These are phyloP conservation scores for Triticum urartu DNA, from an alignment of 176 grass and related monocot species.

Conservation along the genomic window DNA sequence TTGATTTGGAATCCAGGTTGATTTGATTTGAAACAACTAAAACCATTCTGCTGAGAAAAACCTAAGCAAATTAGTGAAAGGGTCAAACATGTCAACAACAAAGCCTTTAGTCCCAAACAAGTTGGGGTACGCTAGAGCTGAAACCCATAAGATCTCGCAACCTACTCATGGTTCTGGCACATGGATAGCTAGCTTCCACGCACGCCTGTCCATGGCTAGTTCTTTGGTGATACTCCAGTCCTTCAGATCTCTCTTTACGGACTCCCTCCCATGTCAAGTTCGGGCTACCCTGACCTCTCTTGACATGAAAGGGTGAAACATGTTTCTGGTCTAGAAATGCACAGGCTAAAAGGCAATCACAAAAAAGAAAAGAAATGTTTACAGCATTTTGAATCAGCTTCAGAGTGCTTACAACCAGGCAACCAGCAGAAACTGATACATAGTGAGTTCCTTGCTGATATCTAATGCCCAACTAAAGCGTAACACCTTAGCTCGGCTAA, in stretches of 20 bases:
- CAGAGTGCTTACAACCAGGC: background rate
- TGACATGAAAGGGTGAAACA: background rate
- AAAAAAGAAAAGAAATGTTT: background rate
- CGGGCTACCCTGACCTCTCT: too few species aligned
- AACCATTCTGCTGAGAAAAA: background rate
- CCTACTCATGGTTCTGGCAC: too few species aligned
- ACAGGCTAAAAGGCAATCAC: conserved; percentile 5
- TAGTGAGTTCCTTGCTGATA: conserved; percentile 1
- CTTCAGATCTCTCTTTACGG: too few species aligned
- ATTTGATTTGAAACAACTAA: conserved; percentile 24
- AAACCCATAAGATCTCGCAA: too few species aligned
- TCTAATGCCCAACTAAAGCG: conserved; percentile 1
- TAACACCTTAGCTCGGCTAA: conserved; percentile 2
- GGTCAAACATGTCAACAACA: too few species aligned
- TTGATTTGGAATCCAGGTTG: background rate
- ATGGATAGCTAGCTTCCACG: too few species aligned
- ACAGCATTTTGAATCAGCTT: conserved; percentile 13
- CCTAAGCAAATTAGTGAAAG: background rate
- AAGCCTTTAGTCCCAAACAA: too few species aligned
- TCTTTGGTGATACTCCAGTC: too few species aligned
- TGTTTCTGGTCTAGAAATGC: background rate
- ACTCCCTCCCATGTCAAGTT: too few species aligned
- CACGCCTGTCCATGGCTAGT: too few species aligned
- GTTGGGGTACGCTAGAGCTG: too few species aligned
- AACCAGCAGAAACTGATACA: conserved; percentile 21